These are phyloP conservation scores for Rhodotorula diobovata DNA, from an alignment of 768 basidiomycete genomes.

Conservation along the genomic window DNA sequence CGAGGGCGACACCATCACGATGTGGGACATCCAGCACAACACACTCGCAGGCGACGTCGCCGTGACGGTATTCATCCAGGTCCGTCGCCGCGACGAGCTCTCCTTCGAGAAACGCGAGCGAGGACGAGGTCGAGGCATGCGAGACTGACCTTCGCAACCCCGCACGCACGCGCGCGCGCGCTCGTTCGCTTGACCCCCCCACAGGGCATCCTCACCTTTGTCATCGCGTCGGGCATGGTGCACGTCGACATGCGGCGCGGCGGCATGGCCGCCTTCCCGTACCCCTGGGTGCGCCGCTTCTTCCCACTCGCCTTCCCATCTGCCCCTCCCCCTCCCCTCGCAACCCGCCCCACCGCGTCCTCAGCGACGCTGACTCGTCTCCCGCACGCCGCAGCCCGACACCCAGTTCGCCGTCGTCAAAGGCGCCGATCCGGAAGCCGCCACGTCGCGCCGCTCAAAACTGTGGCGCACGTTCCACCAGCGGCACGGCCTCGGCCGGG, in stretches of 20 bases:
- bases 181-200: no score
- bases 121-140: no score
- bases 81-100: not conserved
- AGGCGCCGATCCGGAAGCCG: constrained; percentile 17
- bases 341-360: not conserved
- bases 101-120: not conserved
- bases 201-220: constrained; percentile 40
- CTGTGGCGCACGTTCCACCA: constrained; percentile 34
- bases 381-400: constrained; percentile 15
- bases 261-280: constrained; percentile 24
- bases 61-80: constrained; percentile 39
- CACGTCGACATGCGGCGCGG: constrained; percentile 39
- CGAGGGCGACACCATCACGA: constrained; percentile 12
- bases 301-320: not conserved
- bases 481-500: constrained; percentile 29
- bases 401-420: constrained; percentile 30
- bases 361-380: not conserved
- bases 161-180: no score
- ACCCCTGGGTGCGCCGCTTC: constrained; percentile 20
- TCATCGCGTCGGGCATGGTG: constrained; percentile 37
- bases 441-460: constrained; percentile 1
- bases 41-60: constrained; percentile 34
- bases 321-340: not conserved
- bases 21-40: constrained; percentile 35
- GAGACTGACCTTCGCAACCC: not conserved